Base-by-base conservation (phyloP, 2,329 filamentous ascomycete species). In the Penicillium sumatraense region DNA sequence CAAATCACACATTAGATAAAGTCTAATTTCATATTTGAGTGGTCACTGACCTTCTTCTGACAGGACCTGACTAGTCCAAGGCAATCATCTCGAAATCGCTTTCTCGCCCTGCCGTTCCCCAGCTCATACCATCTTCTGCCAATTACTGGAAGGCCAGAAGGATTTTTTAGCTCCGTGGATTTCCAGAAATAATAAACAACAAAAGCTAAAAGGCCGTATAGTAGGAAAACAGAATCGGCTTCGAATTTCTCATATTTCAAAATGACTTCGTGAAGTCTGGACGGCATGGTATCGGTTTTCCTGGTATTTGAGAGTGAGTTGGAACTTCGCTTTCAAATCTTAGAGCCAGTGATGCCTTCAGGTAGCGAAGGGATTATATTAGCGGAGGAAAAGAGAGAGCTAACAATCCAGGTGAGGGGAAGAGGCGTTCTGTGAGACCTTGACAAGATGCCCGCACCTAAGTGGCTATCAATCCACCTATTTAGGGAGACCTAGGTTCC, bases 61-160 rank as follows among this genome's bases (percentile, higher is more conserved):
- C 18, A 41, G 7, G 9, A 21, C 5, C n/a, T 41, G 10, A 33
- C 44, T 16, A 33, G n/a, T n/a, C 44, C 24, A 2, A 21, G 44
- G 24, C 24, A 29, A 13, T 21, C 24, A 33, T 29, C 26, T 8
- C n/a, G 44, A 33, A 47, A 21, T 5, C 44, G 44, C 13, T 33
- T 13, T 16, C 31, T 29, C 3, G 44, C 44, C 13, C 33, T 47
- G 14, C 44, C 27, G 33, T 47, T 26, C 8, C 44, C 44, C 14
- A 47, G 27, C n/a, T 47, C 44, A 47, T 47, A 47, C 44, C 44
- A 47, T 21, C 14, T 47, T 47, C 44, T 47, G 3, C 44, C 44
- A 47, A 47, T 11, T 1, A 47, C 26, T 16, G 44, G 44, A 7
- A 47, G 14, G n/a, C 44, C 24, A 18, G 44, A 47, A 9, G 44